Conservation (phyloP, 2,329 filamentous ascomycete species). For the Sporothrix mexicana region DNA sequence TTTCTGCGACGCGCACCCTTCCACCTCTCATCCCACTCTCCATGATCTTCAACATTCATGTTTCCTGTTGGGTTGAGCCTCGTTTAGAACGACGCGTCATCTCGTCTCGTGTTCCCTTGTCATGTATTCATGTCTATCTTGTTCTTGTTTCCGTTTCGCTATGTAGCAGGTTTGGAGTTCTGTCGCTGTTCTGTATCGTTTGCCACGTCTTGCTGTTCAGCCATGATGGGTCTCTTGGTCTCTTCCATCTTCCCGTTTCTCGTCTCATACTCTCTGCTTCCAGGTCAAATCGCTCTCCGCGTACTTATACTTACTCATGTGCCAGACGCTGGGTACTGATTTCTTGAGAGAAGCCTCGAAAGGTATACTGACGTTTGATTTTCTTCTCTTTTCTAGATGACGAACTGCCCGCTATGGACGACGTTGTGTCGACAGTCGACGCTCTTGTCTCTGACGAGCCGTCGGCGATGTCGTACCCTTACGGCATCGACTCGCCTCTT, state of each 20-base stretch:
- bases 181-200: slow-evolving; percentile 14
- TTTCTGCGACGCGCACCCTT: neutral
- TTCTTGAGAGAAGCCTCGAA: neutral
- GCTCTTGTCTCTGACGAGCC: slow-evolving; percentile 69
- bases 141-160: neutral
- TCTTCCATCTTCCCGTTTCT: neutral
- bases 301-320: neutral
- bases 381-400: slow-evolving; percentile 59
- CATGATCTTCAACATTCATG: neutral
- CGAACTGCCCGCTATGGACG: slow-evolving; percentile 64
- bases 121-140: slow-evolving; percentile 17
- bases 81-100: neutral
- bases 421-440: slow-evolving; percentile 68
- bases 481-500: slow-evolving; percentile 43
- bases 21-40: neutral
- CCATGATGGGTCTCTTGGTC: neutral
- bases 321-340: neutral
- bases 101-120: slow-evolving; percentile 3
- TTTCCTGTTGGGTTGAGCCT: neutral
- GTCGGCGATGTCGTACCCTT: slow-evolving; percentile 14
- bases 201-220: neutral
- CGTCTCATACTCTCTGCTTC: neutral
- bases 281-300: neutral
- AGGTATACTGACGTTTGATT: slow-evolving; percentile 31
- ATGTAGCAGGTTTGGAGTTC: neutral